phyloP scores from a whole-genome alignment of 306 rosid genomes.

The Casuarina glauca region DNA sequence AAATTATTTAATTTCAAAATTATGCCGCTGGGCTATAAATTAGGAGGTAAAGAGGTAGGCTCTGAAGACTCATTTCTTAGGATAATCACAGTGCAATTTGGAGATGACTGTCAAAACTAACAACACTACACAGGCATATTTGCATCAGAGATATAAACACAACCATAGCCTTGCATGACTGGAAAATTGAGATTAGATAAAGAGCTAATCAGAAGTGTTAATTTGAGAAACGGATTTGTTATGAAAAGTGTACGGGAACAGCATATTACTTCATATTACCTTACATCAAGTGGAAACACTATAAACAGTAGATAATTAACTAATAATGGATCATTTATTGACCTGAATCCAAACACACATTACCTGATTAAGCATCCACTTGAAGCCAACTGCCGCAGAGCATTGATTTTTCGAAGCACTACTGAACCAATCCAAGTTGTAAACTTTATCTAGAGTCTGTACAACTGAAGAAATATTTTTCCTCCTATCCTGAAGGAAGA shows the following conservation, averaged over 20 bases:
- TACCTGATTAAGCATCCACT: constrained; percentile 99
- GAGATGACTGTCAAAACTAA: not conserved
- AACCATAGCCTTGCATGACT: not conserved
- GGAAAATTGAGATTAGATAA: not conserved
- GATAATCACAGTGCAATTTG: not conserved
- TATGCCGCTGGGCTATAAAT: not conserved
- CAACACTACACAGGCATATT: not conserved
- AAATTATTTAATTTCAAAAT: not conserved
- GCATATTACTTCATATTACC: not conserved
- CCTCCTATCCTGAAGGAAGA: constrained; percentile 71
- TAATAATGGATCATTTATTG: not conserved
- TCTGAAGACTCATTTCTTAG: not conserved
- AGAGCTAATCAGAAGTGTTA: not conserved
- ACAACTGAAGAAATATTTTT: constrained; percentile 63
- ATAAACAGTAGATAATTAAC: constrained; percentile 8
- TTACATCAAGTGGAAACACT: not conserved
- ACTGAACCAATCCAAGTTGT: constrained; percentile 87
- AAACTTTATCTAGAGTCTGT: constrained; percentile 75
- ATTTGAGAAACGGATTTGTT: not conserved
- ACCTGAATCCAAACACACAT: constrained; percentile 1
- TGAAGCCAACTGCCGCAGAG: constrained; percentile 92
- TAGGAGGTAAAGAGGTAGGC: not conserved
- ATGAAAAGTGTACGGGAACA: not conserved
- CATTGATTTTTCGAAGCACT: constrained; percentile 97
- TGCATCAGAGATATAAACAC: not conserved